A percentile compares a stretch with the other conserved stretches of the same genome.
phyloP scores from a whole-genome alignment of 73 alveolate genomes.

The Tetrahymena malaccensis region DNA sequence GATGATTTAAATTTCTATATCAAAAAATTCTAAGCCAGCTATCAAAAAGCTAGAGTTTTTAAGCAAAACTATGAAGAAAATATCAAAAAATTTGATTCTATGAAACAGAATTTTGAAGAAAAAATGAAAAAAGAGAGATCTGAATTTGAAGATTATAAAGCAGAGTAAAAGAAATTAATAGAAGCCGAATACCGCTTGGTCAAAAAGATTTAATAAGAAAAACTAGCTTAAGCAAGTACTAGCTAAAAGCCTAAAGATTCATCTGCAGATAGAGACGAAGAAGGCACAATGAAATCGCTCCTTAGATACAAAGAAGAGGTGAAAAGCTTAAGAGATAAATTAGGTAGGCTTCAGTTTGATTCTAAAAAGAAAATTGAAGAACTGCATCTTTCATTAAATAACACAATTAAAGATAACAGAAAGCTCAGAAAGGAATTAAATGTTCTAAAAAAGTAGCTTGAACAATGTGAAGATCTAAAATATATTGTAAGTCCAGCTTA shows the following conservation, averaged over 20 bases:
- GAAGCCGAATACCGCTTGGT: background rate
- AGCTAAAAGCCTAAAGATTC: background rate
- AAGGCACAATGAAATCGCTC: background rate
- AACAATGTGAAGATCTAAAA: background rate
- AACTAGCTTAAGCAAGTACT: background rate
- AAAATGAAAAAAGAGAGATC: background rate
- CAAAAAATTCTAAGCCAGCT: background rate
- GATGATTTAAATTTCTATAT: background rate
- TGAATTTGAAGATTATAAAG: background rate
- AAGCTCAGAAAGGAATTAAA: background rate
- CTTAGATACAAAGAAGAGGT: background rate
- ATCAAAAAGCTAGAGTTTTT: background rate
- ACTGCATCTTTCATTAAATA: background rate
- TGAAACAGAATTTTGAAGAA: background rate
- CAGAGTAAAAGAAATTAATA: background rate
- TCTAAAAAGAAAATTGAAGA: background rate
- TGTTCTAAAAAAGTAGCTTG: background rate
- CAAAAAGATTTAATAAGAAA: background rate
- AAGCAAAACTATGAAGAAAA: background rate
- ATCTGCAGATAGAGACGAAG: background rate
- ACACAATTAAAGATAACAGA: background rate
- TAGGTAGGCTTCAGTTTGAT: background rate
- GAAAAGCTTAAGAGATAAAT: background rate
- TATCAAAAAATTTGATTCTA: background rate
- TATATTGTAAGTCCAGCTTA: background rate